phyloP scores from a whole-genome alignment of 192 early-diverging fungal species.

The Umbelopsis sp. region DNA sequence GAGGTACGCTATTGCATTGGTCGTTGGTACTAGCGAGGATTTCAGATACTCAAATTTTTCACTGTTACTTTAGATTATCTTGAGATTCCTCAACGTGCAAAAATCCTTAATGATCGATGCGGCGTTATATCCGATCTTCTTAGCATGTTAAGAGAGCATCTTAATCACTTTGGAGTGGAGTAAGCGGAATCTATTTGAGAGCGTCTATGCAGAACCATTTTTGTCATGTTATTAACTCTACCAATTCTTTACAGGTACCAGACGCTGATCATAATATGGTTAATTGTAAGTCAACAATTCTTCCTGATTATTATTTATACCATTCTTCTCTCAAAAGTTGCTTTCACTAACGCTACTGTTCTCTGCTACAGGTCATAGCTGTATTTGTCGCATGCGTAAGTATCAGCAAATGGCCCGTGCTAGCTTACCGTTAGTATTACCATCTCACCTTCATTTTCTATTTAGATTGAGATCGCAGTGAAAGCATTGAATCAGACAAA shows the following conservation, averaged over 20 bases:
- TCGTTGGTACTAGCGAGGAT: neutral
- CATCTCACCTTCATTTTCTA: neutral
- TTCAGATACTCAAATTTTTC: neutral
- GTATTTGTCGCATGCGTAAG: conserved; percentile 42
- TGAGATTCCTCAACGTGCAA: conserved; percentile 64
- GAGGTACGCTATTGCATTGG: conserved; percentile 37
- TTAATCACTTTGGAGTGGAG: conserved; percentile 55
- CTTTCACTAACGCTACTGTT: neutral
- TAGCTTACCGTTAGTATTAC: neutral
- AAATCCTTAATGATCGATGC: conserved; percentile 60
- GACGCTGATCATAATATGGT: conserved; percentile 65
- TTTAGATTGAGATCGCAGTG: conserved; percentile 37
- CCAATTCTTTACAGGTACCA: conserved; percentile 31
- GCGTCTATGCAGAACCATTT: neutral
- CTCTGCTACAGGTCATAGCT: conserved; percentile 24
- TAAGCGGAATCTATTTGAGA: neutral
- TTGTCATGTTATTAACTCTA: too few species aligned
- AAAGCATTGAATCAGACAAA: conserved; percentile 21
- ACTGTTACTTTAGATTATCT: conserved; percentile 54
- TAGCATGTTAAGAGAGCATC: conserved; percentile 63
- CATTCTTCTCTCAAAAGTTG: neutral
- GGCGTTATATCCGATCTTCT: conserved; percentile 60
- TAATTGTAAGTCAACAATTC: conserved; percentile 41
- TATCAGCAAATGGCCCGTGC: neutral
- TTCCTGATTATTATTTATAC: conserved; percentile 41